phyloP scores from a whole-genome alignment of 345 rosid genomes.

The Citrus unshiu region DNA sequence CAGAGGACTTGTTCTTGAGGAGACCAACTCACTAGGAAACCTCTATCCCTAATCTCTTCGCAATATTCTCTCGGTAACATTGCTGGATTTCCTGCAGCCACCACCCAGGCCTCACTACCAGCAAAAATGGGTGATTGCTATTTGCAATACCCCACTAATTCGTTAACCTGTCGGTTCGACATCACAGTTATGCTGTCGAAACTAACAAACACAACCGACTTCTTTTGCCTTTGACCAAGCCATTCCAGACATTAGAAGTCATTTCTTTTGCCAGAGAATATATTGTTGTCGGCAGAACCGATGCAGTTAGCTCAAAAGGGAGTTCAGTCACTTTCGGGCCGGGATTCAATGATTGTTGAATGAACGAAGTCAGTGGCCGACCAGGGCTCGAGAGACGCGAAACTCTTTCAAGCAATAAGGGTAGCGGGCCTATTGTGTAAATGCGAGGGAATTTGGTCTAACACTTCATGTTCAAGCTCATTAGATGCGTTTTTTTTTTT shows the following conservation, averaged over 20 bases:
- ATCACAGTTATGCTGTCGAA: not conserved
- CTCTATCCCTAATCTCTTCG: slow-evolving; percentile 6
- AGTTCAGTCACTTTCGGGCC: too few species aligned
- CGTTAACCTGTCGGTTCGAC: not conserved
- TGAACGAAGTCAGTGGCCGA: too few species aligned
- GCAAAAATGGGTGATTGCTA: slow-evolving; percentile 15
- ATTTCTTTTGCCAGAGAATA: too few species aligned
- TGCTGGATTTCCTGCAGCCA: not conserved
- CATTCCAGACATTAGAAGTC: too few species aligned
- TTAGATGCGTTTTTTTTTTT: too few species aligned
- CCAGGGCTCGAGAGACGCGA: too few species aligned
- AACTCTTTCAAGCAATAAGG: not conserved
- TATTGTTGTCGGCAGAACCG: too few species aligned
- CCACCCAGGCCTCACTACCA: slow-evolving; percentile 23
- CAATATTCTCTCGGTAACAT: slow-evolving; percentile 4
- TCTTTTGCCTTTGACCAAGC: slow-evolving; percentile 2
- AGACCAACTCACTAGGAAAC: slow-evolving; percentile 15
- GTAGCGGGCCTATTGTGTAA: not conserved
- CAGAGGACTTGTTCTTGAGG: not conserved
- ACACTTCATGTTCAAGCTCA: not conserved
- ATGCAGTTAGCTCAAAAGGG: too few species aligned
- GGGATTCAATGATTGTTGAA: too few species aligned
- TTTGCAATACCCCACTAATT: slow-evolving; percentile 21
- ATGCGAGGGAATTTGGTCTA: not conserved
- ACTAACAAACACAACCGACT: not conserved